A percentile compares a stretch with the other conserved stretches of the same genome.
phyloP scores from a whole-genome alignment of 306 rosid species.

The Cyamopsis tetragonoloba region DNA sequence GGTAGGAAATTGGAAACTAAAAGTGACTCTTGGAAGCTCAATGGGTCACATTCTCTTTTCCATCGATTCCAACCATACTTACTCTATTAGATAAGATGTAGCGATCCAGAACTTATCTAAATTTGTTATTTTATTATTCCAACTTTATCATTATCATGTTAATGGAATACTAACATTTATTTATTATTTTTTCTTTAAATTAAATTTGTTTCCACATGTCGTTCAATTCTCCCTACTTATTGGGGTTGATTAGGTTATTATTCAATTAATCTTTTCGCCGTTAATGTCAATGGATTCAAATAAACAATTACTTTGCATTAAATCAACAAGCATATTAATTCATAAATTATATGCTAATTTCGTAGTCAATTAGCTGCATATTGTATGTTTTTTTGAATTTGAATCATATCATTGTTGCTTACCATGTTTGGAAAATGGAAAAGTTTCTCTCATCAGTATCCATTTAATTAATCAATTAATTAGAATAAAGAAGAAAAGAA shows the following conservation, averaged over 20 bases:
- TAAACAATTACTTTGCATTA: background rate
- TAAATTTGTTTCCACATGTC: background rate
- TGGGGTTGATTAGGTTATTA: background rate
- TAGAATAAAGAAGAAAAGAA: background rate
- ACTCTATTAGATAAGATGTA: background rate
- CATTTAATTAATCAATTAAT: background rate
- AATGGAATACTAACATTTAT: no score
- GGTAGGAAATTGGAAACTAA: background rate
- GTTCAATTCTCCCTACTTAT: background rate
- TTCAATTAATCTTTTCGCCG: background rate
- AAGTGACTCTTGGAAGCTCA: conserved; percentile 25
- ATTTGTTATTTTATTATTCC: background rate
- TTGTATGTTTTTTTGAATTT: no score
- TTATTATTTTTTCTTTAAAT: background rate
- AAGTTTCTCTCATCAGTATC: background rate
- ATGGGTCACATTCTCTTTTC: conserved; percentile 23
- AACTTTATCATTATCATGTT: background rate
- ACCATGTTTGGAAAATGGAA: conserved; percentile 1
- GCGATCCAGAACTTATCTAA: background rate
- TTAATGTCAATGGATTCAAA: conserved; percentile 16
- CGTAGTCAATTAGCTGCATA: background rate
- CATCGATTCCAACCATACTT: conserved; percentile 15
- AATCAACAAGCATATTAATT: background rate
- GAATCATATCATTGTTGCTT: background rate
- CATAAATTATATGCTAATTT: background rate